Evolutionary conservation across 352 stramenopile genomes (phyloP).

Genomic region (Elongisporangium prolatum): DNA sequence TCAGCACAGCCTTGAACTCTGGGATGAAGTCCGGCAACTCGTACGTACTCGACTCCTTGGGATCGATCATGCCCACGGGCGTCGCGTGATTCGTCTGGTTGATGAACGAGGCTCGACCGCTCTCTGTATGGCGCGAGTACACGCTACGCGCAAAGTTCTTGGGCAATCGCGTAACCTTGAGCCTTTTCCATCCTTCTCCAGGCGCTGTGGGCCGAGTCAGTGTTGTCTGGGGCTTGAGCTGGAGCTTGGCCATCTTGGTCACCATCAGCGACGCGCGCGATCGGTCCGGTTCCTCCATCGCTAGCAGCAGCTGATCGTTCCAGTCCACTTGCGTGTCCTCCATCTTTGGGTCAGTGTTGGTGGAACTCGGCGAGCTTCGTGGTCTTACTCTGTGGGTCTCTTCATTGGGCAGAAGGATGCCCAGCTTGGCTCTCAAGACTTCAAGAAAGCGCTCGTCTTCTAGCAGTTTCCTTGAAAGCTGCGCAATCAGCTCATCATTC

Average conservation of each 20-base stretch:
- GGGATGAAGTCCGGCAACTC: constrained; percentile 56
- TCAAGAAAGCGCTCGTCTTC: constrained; percentile 58
- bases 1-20: constrained; percentile 49
- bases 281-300: constrained; percentile 47
- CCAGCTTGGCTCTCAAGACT: constrained; percentile 54
- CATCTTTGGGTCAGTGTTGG: constrained; percentile 13
- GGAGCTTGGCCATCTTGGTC: constrained; percentile 54
- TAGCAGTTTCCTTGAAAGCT: constrained; percentile 25
- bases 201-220: constrained; percentile 14
- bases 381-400: constrained; percentile 5
- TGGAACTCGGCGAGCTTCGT: constrained; percentile 10
- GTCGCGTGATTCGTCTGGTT: constrained; percentile 62
- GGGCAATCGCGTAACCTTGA: constrained; percentile 50
- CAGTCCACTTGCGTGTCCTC: constrained; percentile 36
- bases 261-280: constrained; percentile 44
- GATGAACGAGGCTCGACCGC: constrained; percentile 52
- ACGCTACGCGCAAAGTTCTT: constrained; percentile 57
- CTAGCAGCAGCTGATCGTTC: constrained; percentile 28
- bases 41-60: constrained; percentile 49
- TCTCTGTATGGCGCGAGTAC: constrained; percentile 49
- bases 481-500: constrained; percentile 9
- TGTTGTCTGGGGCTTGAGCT: constrained; percentile 22
- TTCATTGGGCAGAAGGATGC: constrained; percentile 16
- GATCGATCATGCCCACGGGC: constrained; percentile 68
- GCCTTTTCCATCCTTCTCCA: constrained; percentile 71